Percentiles rank a stretch among this genome's conserved stretches.
Conservation (phyloP, 1,284 basidiomycete species). For the Puccinia hordei region DNA sequence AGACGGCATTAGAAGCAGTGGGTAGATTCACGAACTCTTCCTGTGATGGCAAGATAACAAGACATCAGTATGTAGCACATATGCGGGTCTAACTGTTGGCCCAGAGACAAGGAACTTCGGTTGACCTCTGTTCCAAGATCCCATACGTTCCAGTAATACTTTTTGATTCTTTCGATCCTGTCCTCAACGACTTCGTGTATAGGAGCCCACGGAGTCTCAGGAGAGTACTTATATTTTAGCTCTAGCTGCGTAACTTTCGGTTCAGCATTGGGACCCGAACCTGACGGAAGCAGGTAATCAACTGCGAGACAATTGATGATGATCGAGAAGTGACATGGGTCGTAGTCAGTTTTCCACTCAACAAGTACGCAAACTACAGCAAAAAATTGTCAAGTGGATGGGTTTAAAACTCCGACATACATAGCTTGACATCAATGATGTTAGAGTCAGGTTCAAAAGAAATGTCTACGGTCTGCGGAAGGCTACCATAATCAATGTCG, state of each 20-base stretch:
- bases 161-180: slow-evolving; percentile 39
- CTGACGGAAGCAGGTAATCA: slow-evolving; percentile 31
- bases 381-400: neutral
- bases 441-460: slow-evolving; percentile 31
- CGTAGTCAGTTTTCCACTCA: neutral
- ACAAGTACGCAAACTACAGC: neutral
- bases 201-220: slow-evolving; percentile 50
- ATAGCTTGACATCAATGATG: slow-evolving; percentile 48
- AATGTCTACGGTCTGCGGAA: slow-evolving; percentile 45
- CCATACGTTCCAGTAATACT: slow-evolving; percentile 84
- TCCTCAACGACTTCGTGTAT: slow-evolving; percentile 46
- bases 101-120: neutral
- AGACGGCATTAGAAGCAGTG: slow-evolving; percentile 70
- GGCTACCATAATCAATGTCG: slow-evolving; percentile 40
- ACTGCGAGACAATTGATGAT: neutral
- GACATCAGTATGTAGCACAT: slow-evolving; percentile 16
- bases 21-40: slow-evolving; percentile 70
- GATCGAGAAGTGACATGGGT: neutral
- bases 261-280: neutral
- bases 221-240: slow-evolving; percentile 48
- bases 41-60: slow-evolving; percentile 56
- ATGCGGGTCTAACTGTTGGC: neutral
- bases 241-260: slow-evolving; percentile 42
- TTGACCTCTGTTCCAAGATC: slow-evolving; percentile 69
- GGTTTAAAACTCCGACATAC: neutral